Conservation (phyloP, 768 basidiomycete genomes). For the Lanmaoa rubissima region DNA sequence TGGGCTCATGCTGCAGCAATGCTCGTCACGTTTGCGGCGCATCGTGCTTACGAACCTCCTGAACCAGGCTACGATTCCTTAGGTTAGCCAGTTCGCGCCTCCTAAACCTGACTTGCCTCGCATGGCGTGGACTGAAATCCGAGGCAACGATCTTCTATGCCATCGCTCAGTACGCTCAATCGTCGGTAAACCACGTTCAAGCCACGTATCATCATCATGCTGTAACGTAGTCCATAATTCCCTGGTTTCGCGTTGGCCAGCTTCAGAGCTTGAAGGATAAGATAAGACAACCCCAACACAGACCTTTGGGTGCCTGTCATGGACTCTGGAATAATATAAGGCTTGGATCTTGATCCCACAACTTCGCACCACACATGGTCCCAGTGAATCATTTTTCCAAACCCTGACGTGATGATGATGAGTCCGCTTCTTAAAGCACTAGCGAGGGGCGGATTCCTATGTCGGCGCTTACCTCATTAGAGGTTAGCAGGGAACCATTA, state of each 20-base stretch:
- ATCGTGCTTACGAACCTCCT: neutral
- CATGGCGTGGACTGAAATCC: slow-evolving; percentile 20
- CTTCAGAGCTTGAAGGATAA: slow-evolving; percentile 38
- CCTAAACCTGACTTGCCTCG: neutral
- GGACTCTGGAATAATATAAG: slow-evolving; percentile 16
- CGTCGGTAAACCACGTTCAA: slow-evolving; percentile 8
- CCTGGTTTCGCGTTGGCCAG: slow-evolving; percentile 33
- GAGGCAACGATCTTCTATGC: slow-evolving; percentile 15
- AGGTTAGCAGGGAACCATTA: slow-evolving; percentile 35
- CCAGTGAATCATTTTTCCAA: slow-evolving; percentile 6
- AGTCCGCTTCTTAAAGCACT: neutral
- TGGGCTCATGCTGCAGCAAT: slow-evolving; percentile 14
- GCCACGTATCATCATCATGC: slow-evolving; percentile 24
- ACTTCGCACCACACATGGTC: slow-evolving; percentile 26
- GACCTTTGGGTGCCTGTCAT: slow-evolving; percentile 19
- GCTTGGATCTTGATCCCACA: slow-evolving; percentile 32
- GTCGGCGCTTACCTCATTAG: slow-evolving; percentile 30
- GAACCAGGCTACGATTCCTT: slow-evolving; percentile 14
- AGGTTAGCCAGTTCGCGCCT: neutral
- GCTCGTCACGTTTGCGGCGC: slow-evolving; percentile 22
- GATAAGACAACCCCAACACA: slow-evolving; percentile 24
- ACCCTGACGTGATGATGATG: slow-evolving; percentile 33
- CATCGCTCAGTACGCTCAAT: slow-evolving; percentile 22
- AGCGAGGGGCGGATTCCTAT: neutral
- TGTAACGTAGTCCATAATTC: slow-evolving; percentile 30